Conservation (phyloP, 2,329 filamentous ascomycete genomes). For the Sporothrix pallida region DNA sequence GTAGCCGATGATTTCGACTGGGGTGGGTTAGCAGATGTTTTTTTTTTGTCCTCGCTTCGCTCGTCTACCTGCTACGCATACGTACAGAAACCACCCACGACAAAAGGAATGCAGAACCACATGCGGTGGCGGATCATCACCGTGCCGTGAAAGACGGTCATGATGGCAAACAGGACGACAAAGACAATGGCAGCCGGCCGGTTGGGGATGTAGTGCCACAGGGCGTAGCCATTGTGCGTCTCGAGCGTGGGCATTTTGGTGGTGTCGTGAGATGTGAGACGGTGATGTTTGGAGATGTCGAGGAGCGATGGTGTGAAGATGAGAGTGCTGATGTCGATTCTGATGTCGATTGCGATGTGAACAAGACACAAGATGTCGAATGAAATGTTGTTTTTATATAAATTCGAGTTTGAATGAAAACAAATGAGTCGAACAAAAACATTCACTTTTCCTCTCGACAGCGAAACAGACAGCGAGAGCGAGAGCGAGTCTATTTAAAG, state of each 20-base stretch:
- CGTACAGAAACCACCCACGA: constrained; percentile 36
- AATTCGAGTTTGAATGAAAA: background rate
- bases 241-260: constrained; percentile 12
- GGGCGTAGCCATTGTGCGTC: constrained; percentile 20
- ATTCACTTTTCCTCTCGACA: background rate
- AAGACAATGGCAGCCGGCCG: constrained; percentile 12
- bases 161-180: constrained; percentile 2
- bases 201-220: constrained; percentile 28
- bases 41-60: background rate
- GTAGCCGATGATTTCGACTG: constrained; percentile 33
- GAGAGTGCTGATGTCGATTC: background rate
- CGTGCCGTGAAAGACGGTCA: constrained; percentile 2
- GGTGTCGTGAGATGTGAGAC: background rate
- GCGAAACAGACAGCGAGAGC: constrained; percentile 8
- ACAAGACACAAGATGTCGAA: background rate
- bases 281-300: background rate
- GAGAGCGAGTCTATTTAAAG: background rate
- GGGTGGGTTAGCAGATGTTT: background rate
- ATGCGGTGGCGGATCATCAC: constrained; percentile 11
- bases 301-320: background rate
- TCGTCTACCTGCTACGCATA: background rate
- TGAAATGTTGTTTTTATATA: background rate
- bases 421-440: background rate
- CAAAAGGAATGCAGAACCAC: constrained; percentile 35
- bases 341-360: background rate